Base-by-base conservation (phyloP, 169 alveolate genomes). In the Babesia ovata region DNA sequence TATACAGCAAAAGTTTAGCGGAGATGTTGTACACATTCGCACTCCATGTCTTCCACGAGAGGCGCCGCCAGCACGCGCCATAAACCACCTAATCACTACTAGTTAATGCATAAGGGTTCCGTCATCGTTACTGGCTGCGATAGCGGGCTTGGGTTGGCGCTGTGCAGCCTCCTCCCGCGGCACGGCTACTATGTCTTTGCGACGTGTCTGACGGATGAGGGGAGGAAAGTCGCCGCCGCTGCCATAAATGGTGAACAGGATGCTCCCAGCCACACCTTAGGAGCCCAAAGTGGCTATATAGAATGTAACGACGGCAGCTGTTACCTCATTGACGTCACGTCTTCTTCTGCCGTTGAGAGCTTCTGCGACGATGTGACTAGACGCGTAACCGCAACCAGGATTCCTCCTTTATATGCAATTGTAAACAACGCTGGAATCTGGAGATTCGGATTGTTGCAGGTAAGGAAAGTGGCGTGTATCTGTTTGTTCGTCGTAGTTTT, bases 351-450 rank as follows among this genome's bases (percentile, higher is more conserved):
- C 4, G 70, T 83, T 6, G 77, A 63, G 71, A 28, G 19, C 13
- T 33, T 70, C 26, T 45, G 50, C 16, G 33, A 33, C 19, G 49
- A 33, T 17, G 45, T 66, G 16, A 17, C 21, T 14, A 36, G 36
- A 7, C 13, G 19, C n/a, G 28, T 63, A 11, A 44, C 29, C 11
- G 13, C 44, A n/a, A 39, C 19, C 16, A 44, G 39, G 21, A 11
- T 69, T 16, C 90, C 90, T 4, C 48, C 46, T 52, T 29, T 83
- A 0, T 69, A 67, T 33, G 49, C 90, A 16, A 19, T 83, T 0
- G 50, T 83, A 9, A 83, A 83, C 56, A 83, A 83, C 49, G 85
- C 90, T 11, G 90, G 77, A 13, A 83, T 83, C 0, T 83, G 90
- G 90, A 48, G 84, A 24, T 83, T 73, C 45, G 65, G 84, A 21